phyloP scores from a whole-genome alignment of 2,329 filamentous ascomycete genomes.

The Botrytis tulipae region DNA sequence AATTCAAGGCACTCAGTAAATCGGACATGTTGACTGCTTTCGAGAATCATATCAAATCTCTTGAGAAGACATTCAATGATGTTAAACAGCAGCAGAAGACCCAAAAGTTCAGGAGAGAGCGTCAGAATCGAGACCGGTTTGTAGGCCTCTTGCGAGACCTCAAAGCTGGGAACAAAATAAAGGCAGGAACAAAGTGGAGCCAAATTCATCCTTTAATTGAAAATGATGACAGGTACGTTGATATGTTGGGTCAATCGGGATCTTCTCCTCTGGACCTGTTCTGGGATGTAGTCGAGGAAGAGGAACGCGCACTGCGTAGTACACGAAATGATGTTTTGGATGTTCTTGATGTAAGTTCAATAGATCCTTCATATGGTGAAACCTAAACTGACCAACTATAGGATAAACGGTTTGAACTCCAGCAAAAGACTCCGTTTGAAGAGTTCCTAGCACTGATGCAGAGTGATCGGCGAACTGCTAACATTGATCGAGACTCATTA shows the following conservation, averaged over 20 bases:
- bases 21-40: slow-evolving; percentile 91
- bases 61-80: slow-evolving; percentile 91
- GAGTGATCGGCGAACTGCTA: slow-evolving; percentile 83
- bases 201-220: slow-evolving; percentile 73
- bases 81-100: slow-evolving; percentile 84
- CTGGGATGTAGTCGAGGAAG: slow-evolving; percentile 93
- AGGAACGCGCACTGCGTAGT: slow-evolving; percentile 80
- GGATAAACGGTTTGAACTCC: slow-evolving; percentile 91
- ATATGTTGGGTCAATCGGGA: slow-evolving; percentile 79
- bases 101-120: slow-evolving; percentile 74
- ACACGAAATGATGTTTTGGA: slow-evolving; percentile 82
- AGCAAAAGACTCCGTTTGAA: slow-evolving; percentile 79
- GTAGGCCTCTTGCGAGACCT: slow-evolving; percentile 72
- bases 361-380: background rate
- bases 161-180: slow-evolving; percentile 74
- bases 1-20: slow-evolving; percentile 81
- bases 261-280: slow-evolving; percentile 89
- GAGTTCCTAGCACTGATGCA: slow-evolving; percentile 82
- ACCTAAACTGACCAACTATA: slow-evolving; percentile 46
- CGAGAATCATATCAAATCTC: slow-evolving; percentile 88
- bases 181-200: slow-evolving; percentile 87
- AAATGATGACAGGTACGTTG: slow-evolving; percentile 77
- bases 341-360: slow-evolving; percentile 72
- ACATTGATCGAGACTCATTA: slow-evolving; percentile 77
- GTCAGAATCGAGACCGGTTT: slow-evolving; percentile 82